phyloP scores from a whole-genome alignment of 768 basidiomycete genomes.

The Cystobasidium ongulense region DNA sequence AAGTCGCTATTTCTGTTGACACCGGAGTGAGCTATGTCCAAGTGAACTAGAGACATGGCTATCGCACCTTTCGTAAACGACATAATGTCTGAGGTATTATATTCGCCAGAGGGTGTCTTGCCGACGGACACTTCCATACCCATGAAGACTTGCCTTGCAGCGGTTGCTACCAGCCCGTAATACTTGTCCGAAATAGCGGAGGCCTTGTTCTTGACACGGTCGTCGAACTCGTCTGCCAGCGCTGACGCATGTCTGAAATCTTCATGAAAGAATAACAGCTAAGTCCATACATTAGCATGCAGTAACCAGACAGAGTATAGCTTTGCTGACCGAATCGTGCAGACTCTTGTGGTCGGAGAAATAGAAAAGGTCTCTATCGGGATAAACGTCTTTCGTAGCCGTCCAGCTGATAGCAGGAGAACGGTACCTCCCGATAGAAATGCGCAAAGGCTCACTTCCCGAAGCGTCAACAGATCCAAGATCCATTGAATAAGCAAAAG shows the following conservation, averaged over 20 bases:
- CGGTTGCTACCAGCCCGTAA: slow-evolving; percentile 35
- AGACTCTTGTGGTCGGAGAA: too few relatives aligned
- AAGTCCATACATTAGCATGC: slow-evolving; percentile 9
- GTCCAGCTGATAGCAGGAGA: slow-evolving; percentile 25
- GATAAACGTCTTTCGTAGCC: not conserved
- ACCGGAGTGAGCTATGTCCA: slow-evolving; percentile 43
- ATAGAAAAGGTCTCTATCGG: not conserved
- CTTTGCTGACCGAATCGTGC: not conserved
- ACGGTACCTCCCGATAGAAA: slow-evolving; percentile 25
- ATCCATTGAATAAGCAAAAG: slow-evolving; percentile 30
- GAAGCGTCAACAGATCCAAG: slow-evolving; percentile 12
- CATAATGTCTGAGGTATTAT: slow-evolving; percentile 23
- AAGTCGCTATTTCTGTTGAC: slow-evolving; percentile 52
- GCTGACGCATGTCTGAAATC: not conserved
- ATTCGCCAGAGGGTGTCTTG: slow-evolving; percentile 1
- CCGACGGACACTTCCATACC: slow-evolving; percentile 27
- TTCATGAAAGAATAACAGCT: slow-evolving; percentile 23
- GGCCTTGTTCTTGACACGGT: not conserved
- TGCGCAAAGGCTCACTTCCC: not conserved
- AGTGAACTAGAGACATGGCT: too few relatives aligned
- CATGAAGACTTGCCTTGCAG: slow-evolving; percentile 11
- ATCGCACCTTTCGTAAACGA: not conserved
- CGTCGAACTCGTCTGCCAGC: not conserved
- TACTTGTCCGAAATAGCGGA: slow-evolving; percentile 49
- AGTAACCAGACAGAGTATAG: slow-evolving; percentile 22